phyloP scores from a whole-genome alignment of 257 asterid species.

The Parsonsia alboflavescens region DNA sequence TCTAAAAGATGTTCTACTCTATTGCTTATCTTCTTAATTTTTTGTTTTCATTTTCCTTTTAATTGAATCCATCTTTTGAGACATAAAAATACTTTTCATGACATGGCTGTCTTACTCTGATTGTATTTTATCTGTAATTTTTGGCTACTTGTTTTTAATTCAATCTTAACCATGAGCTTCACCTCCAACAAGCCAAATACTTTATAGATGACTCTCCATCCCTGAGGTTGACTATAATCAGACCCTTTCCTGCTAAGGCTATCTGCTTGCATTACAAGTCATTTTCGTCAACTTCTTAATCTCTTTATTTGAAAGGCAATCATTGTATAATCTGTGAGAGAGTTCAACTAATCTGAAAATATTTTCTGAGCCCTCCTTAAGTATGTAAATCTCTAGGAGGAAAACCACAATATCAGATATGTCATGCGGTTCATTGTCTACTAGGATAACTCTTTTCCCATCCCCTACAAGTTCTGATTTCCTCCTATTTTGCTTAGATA shows the following conservation, averaged over 20 bases:
- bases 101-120: too few species aligned
- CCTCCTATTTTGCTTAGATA: background rate
- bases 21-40: too few species aligned
- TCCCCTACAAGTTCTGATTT: background rate
- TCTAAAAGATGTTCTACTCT: background rate
- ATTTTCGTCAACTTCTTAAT: background rate
- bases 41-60: too few species aligned
- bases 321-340: too few species aligned
- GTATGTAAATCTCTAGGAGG: background rate
- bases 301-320: background rate
- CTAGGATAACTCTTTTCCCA: background rate
- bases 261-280: background rate
- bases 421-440: background rate
- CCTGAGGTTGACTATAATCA: background rate
- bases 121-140: too few species aligned
- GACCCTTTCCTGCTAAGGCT: background rate
- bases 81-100: too few species aligned
- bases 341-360: too few species aligned
- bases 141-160: too few species aligned
- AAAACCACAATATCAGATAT: background rate
- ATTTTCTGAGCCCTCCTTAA: background rate
- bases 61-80: too few species aligned
- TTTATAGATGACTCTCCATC: too few species aligned
- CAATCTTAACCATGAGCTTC: too few species aligned
- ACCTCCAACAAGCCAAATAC: too few species aligned